phyloP scores from a whole-genome alignment of 768 basidiomycete species.

The Naematelia aurantialba region DNA sequence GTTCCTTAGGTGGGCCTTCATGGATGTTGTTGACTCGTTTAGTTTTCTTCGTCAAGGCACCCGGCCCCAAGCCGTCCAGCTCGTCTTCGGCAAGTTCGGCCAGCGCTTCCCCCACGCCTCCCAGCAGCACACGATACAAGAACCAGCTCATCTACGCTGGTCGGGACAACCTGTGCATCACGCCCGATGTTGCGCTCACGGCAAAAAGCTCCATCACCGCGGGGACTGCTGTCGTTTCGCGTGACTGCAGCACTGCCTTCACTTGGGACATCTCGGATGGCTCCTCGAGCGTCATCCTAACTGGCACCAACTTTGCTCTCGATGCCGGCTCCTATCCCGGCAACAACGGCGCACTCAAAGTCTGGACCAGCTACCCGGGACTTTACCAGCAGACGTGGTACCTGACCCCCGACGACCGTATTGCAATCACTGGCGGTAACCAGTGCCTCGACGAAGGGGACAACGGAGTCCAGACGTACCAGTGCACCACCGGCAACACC shows the following conservation, averaged over 20 bases:
- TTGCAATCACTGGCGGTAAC: constrained; percentile 47
- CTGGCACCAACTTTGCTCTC: constrained; percentile 20
- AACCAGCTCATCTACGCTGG: background rate
- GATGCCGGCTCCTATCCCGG: constrained; percentile 22
- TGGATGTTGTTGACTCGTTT: background rate
- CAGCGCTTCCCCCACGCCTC: background rate
- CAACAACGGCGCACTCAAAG: constrained; percentile 25
- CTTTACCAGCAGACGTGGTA: constrained; percentile 36
- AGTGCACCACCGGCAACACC: constrained; percentile 45
- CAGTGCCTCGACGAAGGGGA: constrained; percentile 44
- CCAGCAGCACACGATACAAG: background rate
- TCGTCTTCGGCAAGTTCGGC: too few species aligned
- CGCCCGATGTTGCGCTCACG: background rate
- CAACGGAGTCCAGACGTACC: constrained; percentile 39
- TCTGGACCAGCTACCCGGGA: constrained; percentile 31
- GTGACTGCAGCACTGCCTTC: constrained; percentile 9
- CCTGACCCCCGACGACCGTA: constrained; percentile 40
- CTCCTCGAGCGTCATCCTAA: constrained; percentile 12
- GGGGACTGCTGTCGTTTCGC: constrained; percentile 12
- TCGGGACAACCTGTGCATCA: background rate
- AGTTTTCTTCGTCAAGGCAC: background rate
- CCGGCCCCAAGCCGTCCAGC: too few species aligned
- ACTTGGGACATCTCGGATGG: constrained; percentile 27
- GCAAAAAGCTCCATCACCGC: constrained; percentile 4
- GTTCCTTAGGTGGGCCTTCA: too few species aligned